Evolutionary conservation across 176 grass and related monocot genomes (phyloP), one percentile per base, ranked within the genome.

Genomic region (Oryza nivara): DNA sequence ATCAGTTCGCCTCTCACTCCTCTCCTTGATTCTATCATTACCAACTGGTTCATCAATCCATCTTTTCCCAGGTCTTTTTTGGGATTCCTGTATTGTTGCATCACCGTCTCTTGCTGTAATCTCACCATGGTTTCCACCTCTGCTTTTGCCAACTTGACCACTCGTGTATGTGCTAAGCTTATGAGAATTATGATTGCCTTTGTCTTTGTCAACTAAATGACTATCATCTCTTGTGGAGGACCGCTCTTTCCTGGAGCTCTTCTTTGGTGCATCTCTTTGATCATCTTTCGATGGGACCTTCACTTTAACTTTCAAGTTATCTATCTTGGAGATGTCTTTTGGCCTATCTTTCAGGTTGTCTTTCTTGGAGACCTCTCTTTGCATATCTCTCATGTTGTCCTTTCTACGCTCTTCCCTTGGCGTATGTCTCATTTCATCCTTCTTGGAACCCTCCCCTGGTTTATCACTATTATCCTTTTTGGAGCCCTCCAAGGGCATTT

Each of bases 51-150:
- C 81, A 74, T 84, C 88, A 26, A 70, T 76, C 68, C 84, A 81
- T 83, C 67, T 90, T 82, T 83, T 94, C 70, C 74, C 82, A 65
- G 65, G 43, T 82, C 82, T 82, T 85, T 90, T 95, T 65, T 78
- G 78, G 85, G 34, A 84, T 34, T 74, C 87, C 84, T 61, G 89
- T 72, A 45, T 87, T 17, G 72, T 32, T 68, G 60, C 66, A 73
- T 91, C 80, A 74, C 70, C 79, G 78, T 86, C 88, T 75, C 70
- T 90, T 71, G 35, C 74, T 79, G 78, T 83, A 66, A 47, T 80
- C 19, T 88, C 84, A 75, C 58, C 85, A 64, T 82, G 72, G 47
- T 88, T 84, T 60, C 64, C 85, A 79, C 88, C 79, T 76, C 79
- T 90, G 40, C 46, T 84, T 88, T 92, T 81, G 74, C 68, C 79